phyloP scores from a whole-genome alignment of 345 rosid genomes.

The Dipteronia sinensis region DNA sequence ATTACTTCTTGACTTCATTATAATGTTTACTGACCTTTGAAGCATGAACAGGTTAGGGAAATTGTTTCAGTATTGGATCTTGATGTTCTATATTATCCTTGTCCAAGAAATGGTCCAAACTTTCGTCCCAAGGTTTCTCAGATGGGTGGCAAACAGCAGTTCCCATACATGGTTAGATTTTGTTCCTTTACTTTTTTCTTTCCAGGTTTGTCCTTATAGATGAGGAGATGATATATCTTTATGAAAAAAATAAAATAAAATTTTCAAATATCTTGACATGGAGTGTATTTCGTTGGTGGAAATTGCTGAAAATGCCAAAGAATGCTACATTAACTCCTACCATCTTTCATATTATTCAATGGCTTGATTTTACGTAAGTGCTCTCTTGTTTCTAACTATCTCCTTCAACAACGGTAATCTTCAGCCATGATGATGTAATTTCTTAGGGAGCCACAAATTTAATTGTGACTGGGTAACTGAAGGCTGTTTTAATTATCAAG shows the following conservation, averaged over 20 bases:
- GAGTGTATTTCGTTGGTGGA: neutral
- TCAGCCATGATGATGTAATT: neutral
- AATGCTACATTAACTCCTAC: neutral
- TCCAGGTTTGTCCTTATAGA: neutral
- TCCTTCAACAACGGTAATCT: neutral
- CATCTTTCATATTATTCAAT: neutral
- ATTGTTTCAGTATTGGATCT: slow-evolving; percentile 86
- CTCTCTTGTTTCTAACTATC: neutral
- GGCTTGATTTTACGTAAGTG: neutral
- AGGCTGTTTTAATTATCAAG: neutral
- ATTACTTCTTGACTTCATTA: neutral
- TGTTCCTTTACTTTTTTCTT: slow-evolving; percentile 18
- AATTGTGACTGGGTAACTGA: neutral
- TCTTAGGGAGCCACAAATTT: neutral
- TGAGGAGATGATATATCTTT: neutral
- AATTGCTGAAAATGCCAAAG: neutral
- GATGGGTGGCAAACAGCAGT: slow-evolving; percentile 92
- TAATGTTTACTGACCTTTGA: slow-evolving; percentile 19
- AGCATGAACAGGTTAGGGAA: slow-evolving; percentile 76
- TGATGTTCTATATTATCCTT: slow-evolving; percentile 90
- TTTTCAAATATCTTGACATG: neutral
- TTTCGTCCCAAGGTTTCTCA: slow-evolving; percentile 77
- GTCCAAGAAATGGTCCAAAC: slow-evolving; percentile 87
- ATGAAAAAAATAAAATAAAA: neutral
- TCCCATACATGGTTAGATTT: slow-evolving; percentile 87